Evolutionary conservation across 2,329 filamentous ascomycete genomes (phyloP).

Genomic region (Calonectria honghensis): DNA sequence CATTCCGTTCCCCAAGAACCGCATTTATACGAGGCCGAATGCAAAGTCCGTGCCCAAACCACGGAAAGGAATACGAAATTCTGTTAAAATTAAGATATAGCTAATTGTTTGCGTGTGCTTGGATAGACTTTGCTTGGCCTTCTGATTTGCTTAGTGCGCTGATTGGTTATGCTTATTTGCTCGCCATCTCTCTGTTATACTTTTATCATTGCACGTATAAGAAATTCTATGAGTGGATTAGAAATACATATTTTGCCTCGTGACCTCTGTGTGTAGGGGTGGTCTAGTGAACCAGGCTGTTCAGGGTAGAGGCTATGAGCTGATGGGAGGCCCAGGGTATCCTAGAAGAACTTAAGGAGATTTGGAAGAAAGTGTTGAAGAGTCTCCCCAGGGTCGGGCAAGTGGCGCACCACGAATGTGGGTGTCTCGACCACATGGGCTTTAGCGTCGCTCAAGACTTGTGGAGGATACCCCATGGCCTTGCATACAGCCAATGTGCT

Average conservation of each 20-base stretch:
- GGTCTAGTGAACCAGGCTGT: conserved; percentile 1
- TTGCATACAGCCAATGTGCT: conserved; percentile 36
- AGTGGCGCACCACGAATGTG: conserved; percentile 31
- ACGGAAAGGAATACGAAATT: background rate
- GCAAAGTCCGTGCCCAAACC: background rate
- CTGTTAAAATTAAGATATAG: background rate
- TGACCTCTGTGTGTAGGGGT: conserved; percentile 12
- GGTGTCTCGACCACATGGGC: conserved; percentile 39
- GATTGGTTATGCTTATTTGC: conserved; percentile 16
- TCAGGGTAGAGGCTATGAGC: conserved; percentile 22
- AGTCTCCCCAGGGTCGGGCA: conserved; percentile 27
- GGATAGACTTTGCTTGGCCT: conserved; percentile 15
- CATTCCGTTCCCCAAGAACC: background rate
- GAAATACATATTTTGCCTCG: background rate
- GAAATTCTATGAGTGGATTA: background rate
- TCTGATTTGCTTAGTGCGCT: background rate
- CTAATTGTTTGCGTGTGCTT: background rate
- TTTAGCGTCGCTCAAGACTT: conserved; percentile 41
- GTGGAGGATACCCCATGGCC: conserved; percentile 30
- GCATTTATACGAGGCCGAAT: conserved; percentile 17
- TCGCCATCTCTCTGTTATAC: background rate
- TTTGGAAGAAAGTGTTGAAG: conserved; percentile 12
- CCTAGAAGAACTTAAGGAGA: conserved; percentile 27
- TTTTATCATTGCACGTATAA: conserved; percentile 5
- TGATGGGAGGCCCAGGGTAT: conserved; percentile 13